Evolutionary conservation across 306 rosid genomes (phyloP), one percentile per base, ranked within the genome.

Genomic region (Hippophae tibetana): DNA sequence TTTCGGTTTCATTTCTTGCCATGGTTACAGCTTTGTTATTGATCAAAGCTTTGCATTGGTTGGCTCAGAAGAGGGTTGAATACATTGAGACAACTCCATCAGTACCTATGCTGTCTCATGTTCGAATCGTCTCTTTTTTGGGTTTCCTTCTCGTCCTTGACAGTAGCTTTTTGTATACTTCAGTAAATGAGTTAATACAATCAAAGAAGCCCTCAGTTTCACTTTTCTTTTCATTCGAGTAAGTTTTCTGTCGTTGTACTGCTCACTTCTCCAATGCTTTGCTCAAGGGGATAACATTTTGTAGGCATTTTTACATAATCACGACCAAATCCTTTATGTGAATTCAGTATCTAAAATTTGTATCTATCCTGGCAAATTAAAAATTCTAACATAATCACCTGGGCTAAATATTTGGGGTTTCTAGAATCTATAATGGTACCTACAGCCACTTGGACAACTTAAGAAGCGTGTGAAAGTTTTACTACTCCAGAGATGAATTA

Each of bases 61-160:
- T 93, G 80, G 99, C 89, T 61, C 99, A 93, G 70, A 93, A 93
- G 79, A 84, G 99, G 68, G 97, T 93, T 5, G 99, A 93, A 79
- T 93, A 93, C 74, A 86, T 93, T 8, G 99, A 93, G 79, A 93
- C 99, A 58, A 88, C 99, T 69, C 99, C 99, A 18, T 61, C 99
- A 0, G 95, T 88, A 12, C 77, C 99, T 43, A 73, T 49, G 52
- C 43, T 86, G 63, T 86, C 97, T 53, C 99, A 93, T 64, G 49
- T 93, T 55, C 85, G 99, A 68, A 93, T 93, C 50, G 97, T 93
- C 42, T 88, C 97, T 65, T 93, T 93, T 71, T 81, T 93, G 79
- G 94, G 88, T 8, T 88, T 93, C 77, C 95, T 93, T 55, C 81
- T 93, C 45, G 79, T 82, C 56, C 74, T 93, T 0, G 99, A 93